Evolutionary conservation across 2,329 filamentous ascomycete species (phyloP), one percentile per base, ranked within the genome.

Genomic region (Beauveria varroae): DNA sequence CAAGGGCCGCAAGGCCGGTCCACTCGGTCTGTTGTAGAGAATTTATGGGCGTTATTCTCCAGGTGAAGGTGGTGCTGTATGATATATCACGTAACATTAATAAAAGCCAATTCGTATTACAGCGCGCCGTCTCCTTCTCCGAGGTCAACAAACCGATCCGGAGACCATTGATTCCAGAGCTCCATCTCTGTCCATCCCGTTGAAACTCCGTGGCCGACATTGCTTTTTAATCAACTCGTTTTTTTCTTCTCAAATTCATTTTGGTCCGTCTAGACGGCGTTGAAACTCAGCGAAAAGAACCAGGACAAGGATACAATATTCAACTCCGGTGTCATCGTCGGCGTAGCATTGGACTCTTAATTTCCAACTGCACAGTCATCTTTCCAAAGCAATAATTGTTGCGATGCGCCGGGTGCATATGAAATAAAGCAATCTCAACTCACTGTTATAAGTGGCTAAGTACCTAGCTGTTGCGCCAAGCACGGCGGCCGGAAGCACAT

Each of bases 31-130:
- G 20, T 20, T 51, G 22, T 34, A 34, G n/a, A 37, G 50, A 20
- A 30, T 30, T 37, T 52, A 52, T 52, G 49, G 49, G 18, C 14
- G n/a, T n/a, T 34, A n/a, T 34, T 5, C 18, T 28, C 47, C 26
- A 24, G 30, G 50, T n/a, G 30, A n/a, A 20, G 26, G 28, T 16
- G 26, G 26, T 47, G 22, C 30, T 16, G 41, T 50, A 50, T 57
- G 26, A 57, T 9, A 50, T 41, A 50, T 57, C 44, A 57, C 55
- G 44, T 57, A 57, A 57, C 44, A 41, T 57, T 49, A 50, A 40
- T 57, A 57, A 47, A 18, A 5, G 37, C 24, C 40, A 14, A 34
- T 22, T 10, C 10, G 9, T 26, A 26, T 50, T 41, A 26, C 16
- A 34, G 30, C 20, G 49, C 28, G 28, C 28, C 28, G 18, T n/a